A percentile compares a stretch with the other conserved stretches of the same genome.
These are phyloP conservation scores for Casuarina equisetifolia DNA, from an alignment of 306 rosid species.

Conservation along the genomic window DNA sequence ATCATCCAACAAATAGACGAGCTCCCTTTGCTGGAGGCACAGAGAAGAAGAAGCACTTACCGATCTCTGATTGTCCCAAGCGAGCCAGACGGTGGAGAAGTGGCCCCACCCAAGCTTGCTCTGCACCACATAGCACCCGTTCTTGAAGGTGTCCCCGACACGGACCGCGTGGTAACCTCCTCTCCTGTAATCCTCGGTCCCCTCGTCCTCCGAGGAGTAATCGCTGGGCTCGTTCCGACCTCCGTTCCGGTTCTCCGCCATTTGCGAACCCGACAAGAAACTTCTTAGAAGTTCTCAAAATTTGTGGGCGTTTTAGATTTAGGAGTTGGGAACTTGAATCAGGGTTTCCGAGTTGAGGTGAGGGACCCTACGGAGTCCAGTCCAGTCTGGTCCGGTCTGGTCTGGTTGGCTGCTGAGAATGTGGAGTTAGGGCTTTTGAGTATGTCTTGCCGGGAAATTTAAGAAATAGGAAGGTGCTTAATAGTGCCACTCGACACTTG, in stretches of 20 bases:
- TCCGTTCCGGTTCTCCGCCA: conserved; percentile 29
- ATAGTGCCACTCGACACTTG: too few relatives aligned
- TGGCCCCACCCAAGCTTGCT: conserved; percentile 99
- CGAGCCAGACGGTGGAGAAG: conserved; percentile 98
- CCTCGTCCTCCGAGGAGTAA: conserved; percentile 94
- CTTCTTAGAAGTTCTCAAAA: too few relatives aligned
- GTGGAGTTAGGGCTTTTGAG: too few relatives aligned
- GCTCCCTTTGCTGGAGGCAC: conserved; percentile 20
- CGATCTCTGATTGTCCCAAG: conserved; percentile 62
- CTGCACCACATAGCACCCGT: conserved; percentile 74
- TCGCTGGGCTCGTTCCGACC: conserved; percentile 74
- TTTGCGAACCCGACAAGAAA: too few relatives aligned
- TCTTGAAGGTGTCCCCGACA: conserved; percentile 77
- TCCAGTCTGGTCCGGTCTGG: too few relatives aligned
- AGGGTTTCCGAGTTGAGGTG: too few relatives aligned
- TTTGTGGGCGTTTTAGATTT: too few relatives aligned
- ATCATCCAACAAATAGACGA: background rate
- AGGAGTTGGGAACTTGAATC: too few relatives aligned
- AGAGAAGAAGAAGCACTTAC: conserved; percentile 14
- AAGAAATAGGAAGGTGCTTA: too few relatives aligned
- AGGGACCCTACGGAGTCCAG: too few relatives aligned
- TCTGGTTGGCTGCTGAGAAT: too few relatives aligned
- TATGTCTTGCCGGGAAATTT: too few relatives aligned
- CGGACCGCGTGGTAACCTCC: conserved; percentile 96
- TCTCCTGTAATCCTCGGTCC: conserved; percentile 92